Percentiles rank a stretch among this genome's conserved stretches.
These are phyloP conservation scores for Solanum virginianum DNA, from an alignment of 257 asterid species.

Conservation along the genomic window DNA sequence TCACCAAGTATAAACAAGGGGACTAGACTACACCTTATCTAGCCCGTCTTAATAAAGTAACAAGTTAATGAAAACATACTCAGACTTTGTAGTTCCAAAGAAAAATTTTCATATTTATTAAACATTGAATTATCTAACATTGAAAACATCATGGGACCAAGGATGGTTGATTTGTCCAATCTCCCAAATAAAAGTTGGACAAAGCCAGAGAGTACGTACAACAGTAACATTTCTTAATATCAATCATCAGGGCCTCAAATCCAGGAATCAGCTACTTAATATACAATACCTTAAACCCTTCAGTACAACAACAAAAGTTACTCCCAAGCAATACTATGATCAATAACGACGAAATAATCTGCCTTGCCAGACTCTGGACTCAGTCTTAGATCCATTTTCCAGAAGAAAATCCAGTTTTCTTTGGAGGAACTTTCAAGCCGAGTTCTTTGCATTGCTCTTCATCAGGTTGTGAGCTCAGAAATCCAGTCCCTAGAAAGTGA, in stretches of 20 bases:
- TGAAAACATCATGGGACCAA: background rate
- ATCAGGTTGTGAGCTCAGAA: slow-evolving; percentile 54
- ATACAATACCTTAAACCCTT: background rate
- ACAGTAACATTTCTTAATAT: background rate
- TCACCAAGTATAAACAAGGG: background rate
- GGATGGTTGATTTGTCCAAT: background rate
- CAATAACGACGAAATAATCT: background rate
- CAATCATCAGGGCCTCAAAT: background rate
- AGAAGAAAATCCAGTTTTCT: slow-evolving; percentile 31
- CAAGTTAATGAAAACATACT: background rate
- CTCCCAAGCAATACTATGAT: background rate
- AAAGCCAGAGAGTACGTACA: background rate
- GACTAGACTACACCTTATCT: background rate
- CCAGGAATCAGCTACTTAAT: background rate
- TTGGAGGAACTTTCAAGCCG: slow-evolving; percentile 47
- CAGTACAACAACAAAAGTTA: background rate
- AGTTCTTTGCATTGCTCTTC: slow-evolving; percentile 69
- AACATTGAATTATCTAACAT: background rate
- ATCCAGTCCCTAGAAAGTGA: slow-evolving; percentile 64
- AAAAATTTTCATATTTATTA: background rate
- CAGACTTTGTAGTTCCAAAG: background rate
- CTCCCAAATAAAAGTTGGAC: background rate
- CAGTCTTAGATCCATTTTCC: background rate
- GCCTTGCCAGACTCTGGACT: background rate
- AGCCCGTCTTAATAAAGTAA: background rate